Base-by-base conservation (phyloP, 345 rosid species). In the Melastoma malabathricum region DNA sequence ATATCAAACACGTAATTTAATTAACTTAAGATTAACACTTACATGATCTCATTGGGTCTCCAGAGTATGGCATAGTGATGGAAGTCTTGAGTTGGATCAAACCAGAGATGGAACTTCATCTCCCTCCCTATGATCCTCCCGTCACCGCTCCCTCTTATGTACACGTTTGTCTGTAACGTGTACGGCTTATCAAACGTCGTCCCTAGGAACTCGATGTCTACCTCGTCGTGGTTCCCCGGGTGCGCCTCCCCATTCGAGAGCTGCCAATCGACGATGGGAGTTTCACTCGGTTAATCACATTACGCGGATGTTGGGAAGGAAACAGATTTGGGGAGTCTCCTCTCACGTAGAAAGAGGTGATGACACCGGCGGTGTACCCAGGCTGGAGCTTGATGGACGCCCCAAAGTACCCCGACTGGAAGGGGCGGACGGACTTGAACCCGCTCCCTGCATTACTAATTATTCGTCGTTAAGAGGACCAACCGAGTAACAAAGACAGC, bases 361-460 rank as follows among this genome's bases (percentile, higher is more conserved):
- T 87, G 48, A 92, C 98, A 50, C 98, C 98, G 1, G 97, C 98
- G 18, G 94, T 84, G 66, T 92, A 92, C 6, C 98, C 98, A 17
- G 90, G 74, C 31, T 92, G 98, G 50, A 92, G 81, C 68, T 77
- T 84, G 51, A 92, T 76, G 50, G 85, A 74, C 8, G 97, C 88
- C 38, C 89, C 96, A 62, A 92, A 92, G 64, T 87, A 87, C 6
- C 98, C 95, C 23, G 97, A 87, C 53, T 86, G 84, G 52, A 84
- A 92, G 44, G 96, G 83, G 48, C 70, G 75, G 13, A 80, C 77
- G 6, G 98, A 92, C 65, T 92, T 87, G 63, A 92, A 92, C 51
- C 98, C 98, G 66, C 38, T 31, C 38, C 38, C 38, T 31, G 6
- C 2, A 7, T 31, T 9, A 5, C 38, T n/a, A n/a, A 31, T 31